Evolutionary conservation across 2,329 filamentous ascomycete species (phyloP), one percentile per base, ranked within the genome.

Genomic region (Fusarium aywerte): DNA sequence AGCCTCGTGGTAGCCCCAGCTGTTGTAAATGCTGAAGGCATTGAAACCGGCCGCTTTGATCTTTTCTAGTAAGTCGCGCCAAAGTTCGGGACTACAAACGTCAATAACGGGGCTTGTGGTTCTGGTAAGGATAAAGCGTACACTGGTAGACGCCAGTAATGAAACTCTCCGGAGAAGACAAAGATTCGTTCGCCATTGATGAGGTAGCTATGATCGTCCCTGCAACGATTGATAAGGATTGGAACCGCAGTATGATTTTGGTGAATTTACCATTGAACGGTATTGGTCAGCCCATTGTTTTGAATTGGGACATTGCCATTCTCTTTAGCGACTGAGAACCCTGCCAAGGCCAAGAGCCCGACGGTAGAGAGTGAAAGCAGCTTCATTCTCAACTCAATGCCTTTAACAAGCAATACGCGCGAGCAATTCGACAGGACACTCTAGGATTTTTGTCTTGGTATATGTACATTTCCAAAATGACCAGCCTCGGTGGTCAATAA

Each of bases 31-130:
- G 39, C 77, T 79, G 60, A 81, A 81, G 2, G 79, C 74, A 49
- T 80, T 81, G 75, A 81, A 81, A 7, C 79, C 79, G 18, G 78
- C 78, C 2, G 80, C 79, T 57, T 79, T 79, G 44, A 81, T 75
- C 69, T 81, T 81, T 36, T 81, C 79, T 2, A 81, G 72, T 2
- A 81, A 63, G 58, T 81, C 80, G 32, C 76, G 73, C 80, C 80
- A 81, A 29, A 81, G 70, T 21, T 81, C 72, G 7, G 72, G 72
- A 11, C 72, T 74, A 18, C 0, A 10, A 4, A 1, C 11, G 21
- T 64, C 29, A 51, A 59, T 29, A 12, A 38, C 9, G 32, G 11
- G 1, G 5, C 7, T 20, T 0, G 16, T 7, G 4, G 7, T n/a
- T 11, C n/a, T 1, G 20, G 2, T 11, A 1, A 10, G 1, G 15